phyloP scores from a whole-genome alignment of 2,329 filamentous ascomycete species.

The Penicillium sp. region DNA sequence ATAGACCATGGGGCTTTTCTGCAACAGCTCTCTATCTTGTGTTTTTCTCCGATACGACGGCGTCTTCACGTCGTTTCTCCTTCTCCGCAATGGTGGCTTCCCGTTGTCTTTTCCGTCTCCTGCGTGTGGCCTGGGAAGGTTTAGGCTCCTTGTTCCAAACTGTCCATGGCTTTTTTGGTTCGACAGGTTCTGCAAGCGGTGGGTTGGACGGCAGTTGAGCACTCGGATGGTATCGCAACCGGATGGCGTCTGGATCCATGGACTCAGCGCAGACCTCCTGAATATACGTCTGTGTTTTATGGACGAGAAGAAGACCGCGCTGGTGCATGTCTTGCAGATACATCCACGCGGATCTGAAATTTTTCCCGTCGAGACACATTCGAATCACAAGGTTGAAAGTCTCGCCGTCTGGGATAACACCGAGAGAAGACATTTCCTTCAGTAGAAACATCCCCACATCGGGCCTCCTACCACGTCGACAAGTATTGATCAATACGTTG shows the following conservation, averaged over 20 bases:
- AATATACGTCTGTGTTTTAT: conserved; percentile 32
- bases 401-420: conserved; percentile 57
- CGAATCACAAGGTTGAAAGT: conserved; percentile 68
- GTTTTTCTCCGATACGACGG: background rate
- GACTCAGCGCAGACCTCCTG: conserved; percentile 32
- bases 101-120: background rate
- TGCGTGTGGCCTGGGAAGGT: background rate
- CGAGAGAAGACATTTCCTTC: conserved; percentile 63
- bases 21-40: background rate
- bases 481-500: conserved; percentile 62
- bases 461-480: conserved; percentile 50
- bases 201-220: conserved; percentile 17
- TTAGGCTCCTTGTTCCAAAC: background rate
- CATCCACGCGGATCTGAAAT: conserved; percentile 41
- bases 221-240: conserved; percentile 35
- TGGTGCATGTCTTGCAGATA: conserved; percentile 44
- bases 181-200: background rate
- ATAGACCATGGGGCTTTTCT: background rate
- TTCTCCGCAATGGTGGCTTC: background rate
- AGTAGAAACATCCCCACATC: conserved; percentile 65
- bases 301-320: conserved; percentile 32
- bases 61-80: background rate
- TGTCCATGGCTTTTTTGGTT: conserved; percentile 3
- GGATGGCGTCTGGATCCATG: conserved; percentile 35
- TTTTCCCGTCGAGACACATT: conserved; percentile 54